Evolutionary conservation across 202 grass and related monocot species (phyloP), one percentile per base, ranked within the genome.

Genomic region (Schoenoplectus triqueter): DNA sequence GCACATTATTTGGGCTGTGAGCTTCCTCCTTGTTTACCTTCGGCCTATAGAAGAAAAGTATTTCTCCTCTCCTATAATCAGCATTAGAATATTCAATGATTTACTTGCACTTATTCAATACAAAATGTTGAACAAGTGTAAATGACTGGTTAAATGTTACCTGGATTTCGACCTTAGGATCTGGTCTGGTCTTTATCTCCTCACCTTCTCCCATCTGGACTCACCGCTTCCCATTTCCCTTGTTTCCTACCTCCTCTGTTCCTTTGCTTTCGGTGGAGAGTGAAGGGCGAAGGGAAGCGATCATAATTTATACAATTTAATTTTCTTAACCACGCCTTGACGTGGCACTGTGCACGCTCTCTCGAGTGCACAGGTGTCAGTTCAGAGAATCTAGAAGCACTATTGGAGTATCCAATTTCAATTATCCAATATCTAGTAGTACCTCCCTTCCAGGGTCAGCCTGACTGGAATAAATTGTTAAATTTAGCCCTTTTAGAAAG

Each of bases 41-140:
- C 46, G 95, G 91, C 15, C 95, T 85, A 87, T 94, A 97, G 86
- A 97, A 95, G 91, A 97, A 97, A 86, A 95, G 95, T 63, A 93
- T 87, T 64, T 97, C 95, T 41, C 95, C 95, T 95, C 78, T 93
- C 95, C 95, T 97, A 66, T 66, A 56, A 31, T 31, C 31, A 31
- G 31, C 20, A 59, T 50, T 22, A 64, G 3, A 50, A 66, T 2
- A 5, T 66, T 65, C n/a, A 82, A 65, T 6, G 15, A 31, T 31
- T 31, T 31, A 31, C 31, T 13, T 64, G 13, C 18, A 51, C 3
- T 49, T 22, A 39, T 31, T 20, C 68, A 15, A 69, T 44, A 50
- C 51, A 62, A 59, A 81, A 41, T 64, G 2, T 45, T 10, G 8
- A 70, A 71, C 52, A 64, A 57, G n/a, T 47, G 20, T 62, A 31